Percentiles rank a stretch among this genome's conserved stretches.
Conservation (phyloP, 2,329 filamentous ascomycete genomes). For the Nemania sp. region DNA sequence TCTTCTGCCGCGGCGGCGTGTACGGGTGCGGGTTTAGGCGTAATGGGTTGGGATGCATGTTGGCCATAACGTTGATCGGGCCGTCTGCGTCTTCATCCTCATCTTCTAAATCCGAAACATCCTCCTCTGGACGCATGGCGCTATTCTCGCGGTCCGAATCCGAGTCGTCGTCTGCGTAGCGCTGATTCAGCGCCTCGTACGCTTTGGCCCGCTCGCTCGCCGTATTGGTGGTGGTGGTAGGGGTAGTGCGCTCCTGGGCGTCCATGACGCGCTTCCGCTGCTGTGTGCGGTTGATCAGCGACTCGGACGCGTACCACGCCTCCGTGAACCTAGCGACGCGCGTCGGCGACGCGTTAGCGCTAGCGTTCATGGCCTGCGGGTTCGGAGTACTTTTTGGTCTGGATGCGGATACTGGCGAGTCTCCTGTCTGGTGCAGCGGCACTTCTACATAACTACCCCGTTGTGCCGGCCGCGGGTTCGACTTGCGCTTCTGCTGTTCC, state of each 20-base stretch:
- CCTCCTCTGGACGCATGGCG: conserved; percentile 36
- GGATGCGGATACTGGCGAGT: conserved; percentile 29
- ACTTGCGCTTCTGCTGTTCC: conserved; percentile 52
- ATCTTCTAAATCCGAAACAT: conserved; percentile 46
- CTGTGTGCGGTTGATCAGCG: conserved; percentile 57
- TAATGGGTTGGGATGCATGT: conserved; percentile 56
- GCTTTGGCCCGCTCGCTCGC: conserved; percentile 25
- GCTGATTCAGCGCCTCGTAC: conserved; percentile 53
- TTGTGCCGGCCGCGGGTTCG: conserved; percentile 42
- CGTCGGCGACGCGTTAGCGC: conserved; percentile 41
- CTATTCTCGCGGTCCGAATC: conserved; percentile 35
- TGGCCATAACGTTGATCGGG: conserved; percentile 33
- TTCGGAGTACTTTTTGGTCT: conserved; percentile 28
- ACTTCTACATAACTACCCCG: conserved; percentile 56
- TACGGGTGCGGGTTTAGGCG: conserved; percentile 49
- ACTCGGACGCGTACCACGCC: conserved; percentile 58
- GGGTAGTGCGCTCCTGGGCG: conserved; percentile 40
- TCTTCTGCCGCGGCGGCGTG: conserved; percentile 32
- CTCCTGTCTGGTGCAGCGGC: conserved; percentile 49
- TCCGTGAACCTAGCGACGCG: conserved; percentile 55
- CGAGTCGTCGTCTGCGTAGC: conserved; percentile 40
- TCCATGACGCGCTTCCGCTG: conserved; percentile 52
- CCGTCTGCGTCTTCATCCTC: conserved; percentile 49
- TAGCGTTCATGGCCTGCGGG: conserved; percentile 34
- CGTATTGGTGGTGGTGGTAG: too few relatives aligned